Percentiles rank a stretch among this genome's conserved stretches.
Conservation (phyloP, 2,329 filamentous ascomycete species). For the Neophaeococcomyces mojaviensis region DNA sequence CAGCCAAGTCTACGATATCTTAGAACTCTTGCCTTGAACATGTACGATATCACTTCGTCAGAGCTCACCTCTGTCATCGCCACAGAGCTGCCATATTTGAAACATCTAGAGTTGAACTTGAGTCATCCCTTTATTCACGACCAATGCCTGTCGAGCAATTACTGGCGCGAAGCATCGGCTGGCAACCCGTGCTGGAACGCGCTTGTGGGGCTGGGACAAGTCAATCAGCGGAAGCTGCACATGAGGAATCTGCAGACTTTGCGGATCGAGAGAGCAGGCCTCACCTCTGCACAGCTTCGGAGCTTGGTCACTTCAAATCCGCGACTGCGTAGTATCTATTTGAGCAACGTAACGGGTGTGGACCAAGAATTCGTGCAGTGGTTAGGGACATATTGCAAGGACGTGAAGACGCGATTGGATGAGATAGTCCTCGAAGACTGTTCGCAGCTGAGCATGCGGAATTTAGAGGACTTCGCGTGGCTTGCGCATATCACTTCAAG, state of each 20-base stretch:
- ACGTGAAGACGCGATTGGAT: not conserved
- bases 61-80: constrained; percentile 28
- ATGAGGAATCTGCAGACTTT: constrained; percentile 26
- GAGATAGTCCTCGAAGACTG: constrained; percentile 3
- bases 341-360: constrained; percentile 29
- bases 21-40: constrained; percentile 15
- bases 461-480: constrained; percentile 4
- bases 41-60: constrained; percentile 27
- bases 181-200: constrained; percentile 28
- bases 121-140: constrained; percentile 30
- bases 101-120: constrained; percentile 30
- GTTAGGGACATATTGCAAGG: constrained; percentile 22
- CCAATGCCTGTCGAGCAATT: constrained; percentile 23
- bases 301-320: constrained; percentile 28
- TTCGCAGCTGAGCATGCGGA: constrained; percentile 2
- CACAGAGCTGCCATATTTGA: constrained; percentile 25
- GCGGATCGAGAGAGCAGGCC: constrained; percentile 28
- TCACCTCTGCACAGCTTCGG: constrained; percentile 29
- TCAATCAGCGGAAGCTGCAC: constrained; percentile 16
- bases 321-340: constrained; percentile 24
- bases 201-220: constrained; percentile 26
- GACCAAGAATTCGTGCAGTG: constrained; percentile 30
- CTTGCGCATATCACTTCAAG: not conserved
- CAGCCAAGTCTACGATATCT: constrained; percentile 10
- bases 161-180: constrained; percentile 25